phyloP scores from a whole-genome alignment of 306 rosid species.

The Cicer yamashitae region DNA sequence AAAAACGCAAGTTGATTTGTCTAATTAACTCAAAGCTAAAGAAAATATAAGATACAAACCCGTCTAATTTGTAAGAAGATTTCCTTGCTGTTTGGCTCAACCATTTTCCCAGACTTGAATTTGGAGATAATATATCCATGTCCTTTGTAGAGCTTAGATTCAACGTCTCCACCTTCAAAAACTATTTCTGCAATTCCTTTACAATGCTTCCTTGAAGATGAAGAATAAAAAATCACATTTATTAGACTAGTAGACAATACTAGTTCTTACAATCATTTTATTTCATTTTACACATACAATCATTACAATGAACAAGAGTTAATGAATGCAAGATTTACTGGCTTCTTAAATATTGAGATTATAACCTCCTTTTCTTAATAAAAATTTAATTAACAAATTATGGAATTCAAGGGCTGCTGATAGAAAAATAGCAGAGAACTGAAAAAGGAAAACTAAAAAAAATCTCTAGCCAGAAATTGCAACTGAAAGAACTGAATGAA shows the following conservation, averaged over 20 bases:
- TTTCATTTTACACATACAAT: conserved; percentile 15
- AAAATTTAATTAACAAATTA: neutral
- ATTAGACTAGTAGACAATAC: conserved; percentile 18
- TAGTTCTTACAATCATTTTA: neutral
- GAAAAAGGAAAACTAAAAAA: neutral
- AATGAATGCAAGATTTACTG: conserved; percentile 4
- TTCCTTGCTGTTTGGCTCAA: conserved; percentile 64
- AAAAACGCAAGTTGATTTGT: neutral
- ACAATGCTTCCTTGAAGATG: conserved; percentile 54
- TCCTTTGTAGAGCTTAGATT: conserved; percentile 67
- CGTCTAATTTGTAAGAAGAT: conserved; percentile 51
- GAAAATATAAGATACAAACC: conserved; percentile 52
- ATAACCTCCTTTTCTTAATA: neutral
- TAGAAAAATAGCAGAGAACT: neutral
- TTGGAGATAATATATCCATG: conserved; percentile 56
- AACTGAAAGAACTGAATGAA: neutral
- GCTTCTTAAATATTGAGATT: conserved; percentile 27
- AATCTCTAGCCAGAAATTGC: neutral
- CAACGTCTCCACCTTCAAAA: conserved; percentile 64
- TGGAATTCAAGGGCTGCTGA: neutral
- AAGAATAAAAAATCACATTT: neutral
- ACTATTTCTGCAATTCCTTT: conserved; percentile 66
- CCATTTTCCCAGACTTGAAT: conserved; percentile 66
- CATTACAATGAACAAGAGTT: neutral
- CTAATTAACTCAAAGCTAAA: conserved; percentile 21